phyloP scores from a whole-genome alignment of 495 filamentous ascomycete genomes.

The Neurospora sp. region DNA sequence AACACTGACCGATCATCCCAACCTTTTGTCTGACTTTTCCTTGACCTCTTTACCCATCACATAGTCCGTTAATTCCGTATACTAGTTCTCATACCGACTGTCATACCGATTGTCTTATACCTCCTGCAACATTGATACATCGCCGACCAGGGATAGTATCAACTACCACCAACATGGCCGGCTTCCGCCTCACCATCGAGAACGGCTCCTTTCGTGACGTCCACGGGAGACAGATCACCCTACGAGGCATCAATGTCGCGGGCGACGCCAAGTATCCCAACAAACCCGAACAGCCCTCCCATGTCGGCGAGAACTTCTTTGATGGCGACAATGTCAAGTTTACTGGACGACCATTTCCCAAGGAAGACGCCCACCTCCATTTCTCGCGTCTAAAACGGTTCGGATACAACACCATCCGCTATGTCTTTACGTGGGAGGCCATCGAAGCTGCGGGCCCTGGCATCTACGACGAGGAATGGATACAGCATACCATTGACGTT shows the following conservation, averaged over 20 bases:
- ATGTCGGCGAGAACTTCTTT: slow-evolving; percentile 71
- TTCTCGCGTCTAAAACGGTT: slow-evolving; percentile 77
- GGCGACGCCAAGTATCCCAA: slow-evolving; percentile 61
- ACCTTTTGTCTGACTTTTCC: background rate
- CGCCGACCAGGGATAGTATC: background rate
- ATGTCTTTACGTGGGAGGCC: slow-evolving; percentile 98
- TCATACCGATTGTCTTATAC: background rate
- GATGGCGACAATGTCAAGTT: slow-evolving; percentile 90
- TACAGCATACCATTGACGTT: slow-evolving; percentile 76
- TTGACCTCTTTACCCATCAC: background rate
- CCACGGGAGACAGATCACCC: slow-evolving; percentile 44
- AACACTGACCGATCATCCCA: background rate
- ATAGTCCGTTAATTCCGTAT: background rate
- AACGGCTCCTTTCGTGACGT: slow-evolving; percentile 64
- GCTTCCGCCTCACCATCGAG: slow-evolving; percentile 61
- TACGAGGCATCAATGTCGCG: slow-evolving; percentile 56
- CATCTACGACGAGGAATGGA: slow-evolving; percentile 89
- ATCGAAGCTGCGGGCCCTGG: slow-evolving; percentile 92
- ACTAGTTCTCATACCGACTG: background rate
- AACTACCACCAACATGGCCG: slow-evolving; percentile 25
- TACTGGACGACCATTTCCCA: slow-evolving; percentile 69
- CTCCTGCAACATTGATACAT: background rate
- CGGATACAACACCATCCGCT: slow-evolving; percentile 93
- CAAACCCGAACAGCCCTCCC: slow-evolving; percentile 68
- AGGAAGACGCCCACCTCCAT: slow-evolving; percentile 74